Evolutionary conservation across 2,329 filamentous ascomycete genomes (phyloP).

Genomic region (Alternaria conjuncta): DNA sequence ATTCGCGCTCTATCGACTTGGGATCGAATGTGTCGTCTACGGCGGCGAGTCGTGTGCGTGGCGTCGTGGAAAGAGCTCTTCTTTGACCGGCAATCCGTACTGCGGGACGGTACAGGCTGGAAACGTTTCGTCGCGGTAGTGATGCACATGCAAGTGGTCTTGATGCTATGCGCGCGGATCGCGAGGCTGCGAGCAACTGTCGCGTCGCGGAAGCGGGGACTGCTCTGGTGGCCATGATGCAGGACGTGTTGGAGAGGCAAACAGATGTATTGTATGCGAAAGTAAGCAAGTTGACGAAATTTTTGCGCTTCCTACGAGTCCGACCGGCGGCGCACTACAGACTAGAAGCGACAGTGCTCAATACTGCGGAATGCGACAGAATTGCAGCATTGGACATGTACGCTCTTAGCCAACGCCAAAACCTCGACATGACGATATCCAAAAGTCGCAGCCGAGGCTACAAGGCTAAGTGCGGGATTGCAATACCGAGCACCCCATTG

Average conservation of each 20-base stretch:
- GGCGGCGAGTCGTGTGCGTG: slow-evolving; percentile 41
- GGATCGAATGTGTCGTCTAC: slow-evolving; percentile 54
- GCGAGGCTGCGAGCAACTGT: slow-evolving; percentile 32
- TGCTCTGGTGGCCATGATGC: slow-evolving; percentile 42
- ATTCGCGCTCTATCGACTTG: slow-evolving; percentile 77
- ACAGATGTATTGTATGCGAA: not conserved
- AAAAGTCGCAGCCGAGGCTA: slow-evolving; percentile 33
- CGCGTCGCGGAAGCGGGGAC: slow-evolving; percentile 36
- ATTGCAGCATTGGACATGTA: slow-evolving; percentile 12
- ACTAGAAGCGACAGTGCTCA: not conserved
- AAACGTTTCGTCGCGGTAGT: slow-evolving; percentile 19
- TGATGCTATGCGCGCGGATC: slow-evolving; percentile 22
- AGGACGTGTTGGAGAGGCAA: slow-evolving; percentile 9
- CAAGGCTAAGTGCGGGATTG: slow-evolving; percentile 35
- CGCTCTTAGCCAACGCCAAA: slow-evolving; percentile 17
- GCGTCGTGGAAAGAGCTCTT: slow-evolving; percentile 44
- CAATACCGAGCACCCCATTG: slow-evolving; percentile 32
- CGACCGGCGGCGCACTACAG: slow-evolving; percentile 1
- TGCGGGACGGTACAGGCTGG: slow-evolving; percentile 38
- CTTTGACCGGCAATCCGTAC: slow-evolving; percentile 47
- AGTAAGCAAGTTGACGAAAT: not conserved
- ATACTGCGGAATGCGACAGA: slow-evolving; percentile 13
- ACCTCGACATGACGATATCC: slow-evolving; percentile 27
- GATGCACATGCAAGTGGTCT: slow-evolving; percentile 28
- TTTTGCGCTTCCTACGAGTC: not conserved